A percentile compares a stretch with the other conserved stretches of the same genome.
These are phyloP conservation scores for Cenchrus purpureus DNA, from an alignment of 176 grass and related monocot genomes.

Conservation along the genomic window DNA sequence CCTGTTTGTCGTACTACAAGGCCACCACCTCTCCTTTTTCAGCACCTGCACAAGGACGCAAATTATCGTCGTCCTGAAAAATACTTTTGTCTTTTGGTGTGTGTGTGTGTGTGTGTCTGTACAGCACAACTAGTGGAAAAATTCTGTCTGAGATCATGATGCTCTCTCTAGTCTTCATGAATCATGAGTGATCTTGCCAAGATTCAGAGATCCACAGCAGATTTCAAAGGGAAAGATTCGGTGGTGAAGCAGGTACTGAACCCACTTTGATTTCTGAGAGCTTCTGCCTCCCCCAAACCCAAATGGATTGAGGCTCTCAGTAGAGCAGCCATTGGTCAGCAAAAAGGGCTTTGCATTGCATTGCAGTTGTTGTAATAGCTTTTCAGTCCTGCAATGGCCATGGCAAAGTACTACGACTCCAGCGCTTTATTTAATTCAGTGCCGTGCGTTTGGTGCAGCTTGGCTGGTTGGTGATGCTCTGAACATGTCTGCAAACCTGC, in stretches of 20 bases:
- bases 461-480: slow-evolving; percentile 34
- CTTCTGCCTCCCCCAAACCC: not conserved
- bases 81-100: not conserved
- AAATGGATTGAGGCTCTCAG: too few species aligned
- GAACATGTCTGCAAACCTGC: not conserved
- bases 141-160: not conserved
- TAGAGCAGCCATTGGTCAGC: not conserved
- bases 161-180: not conserved
- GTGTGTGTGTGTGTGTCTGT: not conserved
- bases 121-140: not conserved
- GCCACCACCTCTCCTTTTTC: not conserved
- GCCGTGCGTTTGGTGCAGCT: not conserved
- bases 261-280: not conserved
- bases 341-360: not conserved
- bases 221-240: not conserved
- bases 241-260: not conserved
- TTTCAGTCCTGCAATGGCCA: slow-evolving; percentile 11
- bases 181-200: not conserved
- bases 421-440: slow-evolving; percentile 9
- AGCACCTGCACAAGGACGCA: not conserved
- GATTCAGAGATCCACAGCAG: not conserved
- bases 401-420: slow-evolving; percentile 4
- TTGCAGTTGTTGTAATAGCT: not conserved
- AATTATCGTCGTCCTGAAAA: too few species aligned
- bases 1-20: not conserved